These are phyloP conservation scores for Pseudogymnoascus sp. DNA, from an alignment of 2,329 filamentous ascomycete species.

Conservation along the genomic window DNA sequence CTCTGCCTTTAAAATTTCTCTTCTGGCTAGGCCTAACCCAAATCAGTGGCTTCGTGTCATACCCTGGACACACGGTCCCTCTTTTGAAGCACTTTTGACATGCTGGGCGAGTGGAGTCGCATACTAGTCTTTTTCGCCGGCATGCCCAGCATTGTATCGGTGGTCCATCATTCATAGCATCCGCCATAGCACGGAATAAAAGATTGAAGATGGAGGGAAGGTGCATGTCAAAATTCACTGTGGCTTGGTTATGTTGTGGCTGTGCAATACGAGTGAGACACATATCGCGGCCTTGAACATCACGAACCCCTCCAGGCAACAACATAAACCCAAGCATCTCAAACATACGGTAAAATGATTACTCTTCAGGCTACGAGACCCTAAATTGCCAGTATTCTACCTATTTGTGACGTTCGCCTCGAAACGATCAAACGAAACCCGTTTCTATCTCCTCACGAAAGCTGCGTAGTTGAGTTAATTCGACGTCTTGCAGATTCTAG, in stretches of 20 bases:
- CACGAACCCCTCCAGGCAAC: background rate
- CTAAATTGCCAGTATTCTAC: background rate
- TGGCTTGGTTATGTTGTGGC: background rate
- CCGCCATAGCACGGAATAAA: background rate
- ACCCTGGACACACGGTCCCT: background rate
- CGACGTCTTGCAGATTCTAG: background rate
- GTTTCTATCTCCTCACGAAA: background rate
- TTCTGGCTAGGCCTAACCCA: background rate
- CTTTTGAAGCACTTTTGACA: constrained; percentile 1
- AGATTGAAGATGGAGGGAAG: background rate
- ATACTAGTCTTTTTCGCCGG: background rate
- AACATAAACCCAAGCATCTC: background rate
- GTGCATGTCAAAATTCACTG: background rate
- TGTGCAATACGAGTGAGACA: background rate
- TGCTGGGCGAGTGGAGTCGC: background rate
- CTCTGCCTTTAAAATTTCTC: background rate
- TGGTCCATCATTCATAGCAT: constrained; percentile 1
- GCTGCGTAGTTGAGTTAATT: background rate
- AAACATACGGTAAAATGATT: background rate
- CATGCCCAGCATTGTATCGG: background rate
- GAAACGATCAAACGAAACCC: background rate
- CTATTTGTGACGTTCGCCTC: background rate
- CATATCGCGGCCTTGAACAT: background rate
- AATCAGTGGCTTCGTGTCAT: background rate
- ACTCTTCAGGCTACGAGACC: background rate